Evolutionary conservation across 2,329 filamentous ascomycete genomes (phyloP).

Genomic region (Colletotrichum sp.): DNA sequence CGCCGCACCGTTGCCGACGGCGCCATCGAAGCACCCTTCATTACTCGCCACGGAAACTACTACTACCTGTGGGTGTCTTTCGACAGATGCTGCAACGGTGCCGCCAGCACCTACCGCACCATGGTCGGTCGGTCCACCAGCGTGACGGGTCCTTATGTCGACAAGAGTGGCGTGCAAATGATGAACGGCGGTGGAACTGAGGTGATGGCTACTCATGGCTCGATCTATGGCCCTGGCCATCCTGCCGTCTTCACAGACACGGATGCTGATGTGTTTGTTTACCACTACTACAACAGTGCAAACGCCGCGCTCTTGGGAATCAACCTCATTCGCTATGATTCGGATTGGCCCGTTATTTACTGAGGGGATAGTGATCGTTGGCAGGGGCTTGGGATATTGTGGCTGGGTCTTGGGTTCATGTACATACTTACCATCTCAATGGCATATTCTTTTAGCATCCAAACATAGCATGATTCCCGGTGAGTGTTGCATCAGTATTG

Average conservation of each 20-base stretch:
- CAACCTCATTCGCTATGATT: slow-evolving; percentile 33
- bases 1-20: slow-evolving; percentile 23
- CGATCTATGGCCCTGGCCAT: slow-evolving; percentile 34
- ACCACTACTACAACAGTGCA: slow-evolving; percentile 33
- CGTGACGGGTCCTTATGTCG: slow-evolving; percentile 32
- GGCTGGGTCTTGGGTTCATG: background rate
- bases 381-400: background rate
- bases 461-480: background rate
- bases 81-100: slow-evolving; percentile 33
- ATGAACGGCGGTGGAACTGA: slow-evolving; percentile 33
- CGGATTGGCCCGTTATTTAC: slow-evolving; percentile 34
- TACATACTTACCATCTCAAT: background rate
- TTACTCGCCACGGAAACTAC: slow-evolving; percentile 29
- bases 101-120: slow-evolving; percentile 33
- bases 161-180: slow-evolving; percentile 28
- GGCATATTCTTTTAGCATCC: background rate
- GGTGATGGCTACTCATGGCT: slow-evolving; percentile 31
- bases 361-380: background rate
- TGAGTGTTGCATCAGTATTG: background rate
- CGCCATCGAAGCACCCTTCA: slow-evolving; percentile 34
- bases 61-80: slow-evolving; percentile 39
- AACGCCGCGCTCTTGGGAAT: slow-evolving; percentile 31
- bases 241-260: slow-evolving; percentile 34
- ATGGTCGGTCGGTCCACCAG: slow-evolving; percentile 36
- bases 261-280: slow-evolving; percentile 35